phyloP scores from a whole-genome alignment of 495 filamentous ascomycete species.

The Xylaria cubensis region DNA sequence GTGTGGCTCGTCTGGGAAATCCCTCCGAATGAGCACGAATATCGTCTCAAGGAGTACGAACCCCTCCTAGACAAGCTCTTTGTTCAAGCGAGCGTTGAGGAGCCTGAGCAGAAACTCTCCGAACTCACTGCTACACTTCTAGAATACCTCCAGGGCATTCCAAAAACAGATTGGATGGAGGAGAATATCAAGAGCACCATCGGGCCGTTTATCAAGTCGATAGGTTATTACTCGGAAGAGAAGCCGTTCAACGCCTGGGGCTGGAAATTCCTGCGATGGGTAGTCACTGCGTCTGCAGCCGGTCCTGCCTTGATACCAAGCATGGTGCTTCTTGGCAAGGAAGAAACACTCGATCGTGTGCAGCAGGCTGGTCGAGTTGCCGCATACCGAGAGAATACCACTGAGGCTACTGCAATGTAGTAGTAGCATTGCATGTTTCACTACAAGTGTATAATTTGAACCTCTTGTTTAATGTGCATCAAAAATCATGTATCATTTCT shows the following conservation, averaged over 20 bases:
- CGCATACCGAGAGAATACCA: neutral
- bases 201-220: slow-evolving; percentile 23
- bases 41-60: slow-evolving; percentile 3
- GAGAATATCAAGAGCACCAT: slow-evolving; percentile 25
- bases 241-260: slow-evolving; percentile 43
- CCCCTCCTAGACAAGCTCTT: neutral
- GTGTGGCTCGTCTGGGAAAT: slow-evolving; percentile 67
- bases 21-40: slow-evolving; percentile 30
- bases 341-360: slow-evolving; percentile 60
- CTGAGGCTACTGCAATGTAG: neutral
- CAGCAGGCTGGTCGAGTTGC: slow-evolving; percentile 52
- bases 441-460: neutral
- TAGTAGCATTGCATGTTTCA: neutral
- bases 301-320: slow-evolving; percentile 66
- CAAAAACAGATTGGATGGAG: slow-evolving; percentile 29
- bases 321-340: slow-evolving; percentile 69
- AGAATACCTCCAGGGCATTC: slow-evolving; percentile 33
- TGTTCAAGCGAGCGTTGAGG: slow-evolving; percentile 42
- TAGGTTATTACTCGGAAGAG: slow-evolving; percentile 17
- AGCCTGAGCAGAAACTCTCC: slow-evolving; percentile 41
- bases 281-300: slow-evolving; percentile 60
- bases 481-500: slow-evolving; percentile 23
- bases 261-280: slow-evolving; percentile 71
- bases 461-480: slow-evolving; percentile 9
- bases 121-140: slow-evolving; percentile 33